Evolutionary conservation across 176 grass and related monocot genomes (phyloP).

Genomic region (Aegilops bicornis): DNA sequence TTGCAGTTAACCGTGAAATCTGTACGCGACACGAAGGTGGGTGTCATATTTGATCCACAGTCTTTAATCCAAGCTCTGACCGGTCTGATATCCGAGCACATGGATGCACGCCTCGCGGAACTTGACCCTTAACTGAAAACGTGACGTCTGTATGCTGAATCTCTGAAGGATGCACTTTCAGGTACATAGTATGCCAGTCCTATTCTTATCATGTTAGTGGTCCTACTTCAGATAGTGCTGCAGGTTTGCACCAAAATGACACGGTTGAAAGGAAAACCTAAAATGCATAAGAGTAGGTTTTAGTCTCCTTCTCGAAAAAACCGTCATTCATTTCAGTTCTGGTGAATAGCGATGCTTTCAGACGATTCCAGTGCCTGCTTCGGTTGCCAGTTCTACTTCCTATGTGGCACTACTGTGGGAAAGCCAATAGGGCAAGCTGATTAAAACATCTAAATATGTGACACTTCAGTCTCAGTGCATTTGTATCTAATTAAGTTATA

Average conservation of each 20-base stretch:
- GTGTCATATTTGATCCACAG: conserved; percentile 60
- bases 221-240: conserved; percentile 4
- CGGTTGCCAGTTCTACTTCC: not conserved
- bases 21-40: conserved; percentile 52
- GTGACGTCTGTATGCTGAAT: conserved; percentile 29
- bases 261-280: not conserved
- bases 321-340: conserved; percentile 2
- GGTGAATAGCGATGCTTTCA: conserved; percentile 16
- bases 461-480: not conserved
- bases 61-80: conserved; percentile 74
- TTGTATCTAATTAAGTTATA: not conserved
- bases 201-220: not conserved
- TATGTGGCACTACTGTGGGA: not conserved
- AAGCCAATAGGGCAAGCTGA: not conserved
- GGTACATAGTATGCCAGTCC: not conserved
- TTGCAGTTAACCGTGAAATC: conserved; percentile 60
- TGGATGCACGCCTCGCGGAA: conserved; percentile 1
- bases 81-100: conserved; percentile 43
- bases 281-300: not conserved
- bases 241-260: conserved; percentile 18
- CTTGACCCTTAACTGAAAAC: conserved; percentile 43
- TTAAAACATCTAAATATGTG: not conserved
- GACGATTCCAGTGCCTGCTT: not conserved
- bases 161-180: not conserved
- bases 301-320: not conserved